Evolutionary conservation across 805 yeast species (phyloP), one percentile per base, ranked within the genome.

Genomic region (Kuraishia molischiana): DNA sequence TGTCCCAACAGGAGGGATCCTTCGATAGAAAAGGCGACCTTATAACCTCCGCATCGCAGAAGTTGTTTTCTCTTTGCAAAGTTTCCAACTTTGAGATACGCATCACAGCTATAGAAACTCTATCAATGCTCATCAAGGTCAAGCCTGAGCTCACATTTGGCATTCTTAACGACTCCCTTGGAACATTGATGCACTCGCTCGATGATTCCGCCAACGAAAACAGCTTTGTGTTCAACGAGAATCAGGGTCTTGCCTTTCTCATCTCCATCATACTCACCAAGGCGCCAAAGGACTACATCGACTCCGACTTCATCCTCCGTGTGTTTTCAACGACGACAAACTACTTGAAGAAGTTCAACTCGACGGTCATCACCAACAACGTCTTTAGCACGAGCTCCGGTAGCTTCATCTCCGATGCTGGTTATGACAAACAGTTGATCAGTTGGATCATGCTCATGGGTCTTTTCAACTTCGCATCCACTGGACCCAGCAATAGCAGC

Each of bases 371-470:
- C 19, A 49, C 58, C 20, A 53, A 48, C 18, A 59, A 58, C 40
- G 38, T 59, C 33, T 50, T 59, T 40, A 54, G 56, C 8, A 47
- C 47, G n/a, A 52, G 46, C 14, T 49, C 55, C 5, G 53, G 54
- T 17, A 43, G 44, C 11, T 46, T 37, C 21, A 53, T 61, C 22
- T 51, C 58, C 1, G 55, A 59, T 39, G 36, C 43, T 3, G 47
- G 50, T 31, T 61, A 60, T 41, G 63, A 61, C 38, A 59, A 52
- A 38, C 66, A 61, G 44, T 39, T 71, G 35, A 53, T 71, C 32
- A 57, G 85, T 30, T 83, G 92, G 90, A 66, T 73, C 13, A 48
- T 79, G 19, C 49, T 83, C 18, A 62, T 67, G 42, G 90, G 90
- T 2, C 53, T 81, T 3, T 72, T 82, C 66, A 71, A 77, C 36